Evolutionary conservation across 2,329 filamentous ascomycete species (phyloP).

Genomic region (Verticillium albo-atrum): DNA sequence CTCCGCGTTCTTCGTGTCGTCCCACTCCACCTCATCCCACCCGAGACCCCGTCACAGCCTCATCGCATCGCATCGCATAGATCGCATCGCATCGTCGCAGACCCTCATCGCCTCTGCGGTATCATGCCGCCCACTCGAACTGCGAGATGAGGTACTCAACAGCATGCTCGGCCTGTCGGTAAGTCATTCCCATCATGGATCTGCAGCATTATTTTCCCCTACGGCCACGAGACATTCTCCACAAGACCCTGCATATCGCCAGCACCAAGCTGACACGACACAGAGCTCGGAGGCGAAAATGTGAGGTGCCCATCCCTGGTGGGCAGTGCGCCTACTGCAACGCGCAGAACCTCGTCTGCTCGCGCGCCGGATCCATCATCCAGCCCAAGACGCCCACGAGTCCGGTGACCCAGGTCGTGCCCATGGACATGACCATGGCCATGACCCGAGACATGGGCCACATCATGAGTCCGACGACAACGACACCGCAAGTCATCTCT

Average conservation of each 20-base stretch:
- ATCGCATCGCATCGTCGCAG: not conserved
- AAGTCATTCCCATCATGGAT: slow-evolving; percentile 1
- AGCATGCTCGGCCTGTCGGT: slow-evolving; percentile 14
- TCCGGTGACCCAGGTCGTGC: not conserved
- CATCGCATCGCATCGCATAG: not conserved
- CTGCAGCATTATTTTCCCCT: no score
- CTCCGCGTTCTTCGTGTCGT: not conserved
- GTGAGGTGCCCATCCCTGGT: slow-evolving; percentile 10
- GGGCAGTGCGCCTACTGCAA: slow-evolving; percentile 13
- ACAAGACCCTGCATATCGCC: not conserved
- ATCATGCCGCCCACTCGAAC: not conserved
- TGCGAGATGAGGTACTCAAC: slow-evolving; percentile 13
- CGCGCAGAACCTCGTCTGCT: slow-evolving; percentile 11
- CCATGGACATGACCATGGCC: slow-evolving; percentile 3
- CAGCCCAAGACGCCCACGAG: slow-evolving; percentile 8
- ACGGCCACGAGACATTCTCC: not conserved
- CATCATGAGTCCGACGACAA: slow-evolving; percentile 2
- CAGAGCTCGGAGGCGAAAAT: slow-evolving; percentile 13
- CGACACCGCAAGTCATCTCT: slow-evolving; percentile 3
- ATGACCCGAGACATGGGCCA: not conserved
- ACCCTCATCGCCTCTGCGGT: not conserved
- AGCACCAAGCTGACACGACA: not conserved
- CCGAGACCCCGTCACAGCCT: not conserved
- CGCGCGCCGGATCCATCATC: slow-evolving; percentile 12
- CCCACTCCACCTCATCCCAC: not conserved